A percentile compares a stretch with the other conserved stretches of the same genome.
Evolutionary conservation across 768 basidiomycete genomes (phyloP).

Genomic region (Kockovaella imperatae): DNA sequence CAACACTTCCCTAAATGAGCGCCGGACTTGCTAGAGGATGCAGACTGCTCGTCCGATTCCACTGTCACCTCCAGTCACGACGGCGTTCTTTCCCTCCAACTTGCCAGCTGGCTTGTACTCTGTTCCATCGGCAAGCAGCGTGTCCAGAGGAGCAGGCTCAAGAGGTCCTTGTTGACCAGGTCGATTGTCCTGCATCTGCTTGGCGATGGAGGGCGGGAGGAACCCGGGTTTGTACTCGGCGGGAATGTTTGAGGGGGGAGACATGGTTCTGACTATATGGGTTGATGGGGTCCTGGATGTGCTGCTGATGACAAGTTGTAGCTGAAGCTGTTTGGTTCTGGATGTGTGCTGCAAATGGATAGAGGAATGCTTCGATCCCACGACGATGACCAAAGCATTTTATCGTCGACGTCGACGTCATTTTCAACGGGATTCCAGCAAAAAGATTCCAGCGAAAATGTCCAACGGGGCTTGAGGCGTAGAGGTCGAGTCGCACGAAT

Average conservation of each 20-base stretch:
- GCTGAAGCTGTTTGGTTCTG: no score
- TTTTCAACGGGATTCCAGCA: no score
- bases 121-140: conserved; percentile 49
- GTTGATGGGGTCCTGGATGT: no score
- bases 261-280: no score
- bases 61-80: conserved; percentile 52
- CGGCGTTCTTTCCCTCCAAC: conserved; percentile 49
- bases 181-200: conserved; percentile 37
- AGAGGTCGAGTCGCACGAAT: no score
- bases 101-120: conserved; percentile 50
- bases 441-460: no score
- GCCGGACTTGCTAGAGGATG: conserved; percentile 38
- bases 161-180: conserved; percentile 36
- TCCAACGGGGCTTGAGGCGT: no score
- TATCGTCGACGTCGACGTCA: no score
- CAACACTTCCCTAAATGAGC: background rate
- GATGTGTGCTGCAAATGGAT: no score
- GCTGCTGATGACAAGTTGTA: no score
- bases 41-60: conserved; percentile 50
- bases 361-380: no score
- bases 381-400: no score
- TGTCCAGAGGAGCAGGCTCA: conserved; percentile 43
- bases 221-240: conserved; percentile 40
- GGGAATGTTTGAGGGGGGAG: conserved; percentile 38
- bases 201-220: conserved; percentile 35